Evolutionary conservation across 1,284 basidiomycete species (phyloP).

Genomic region (Leucoagaricus sp.): DNA sequence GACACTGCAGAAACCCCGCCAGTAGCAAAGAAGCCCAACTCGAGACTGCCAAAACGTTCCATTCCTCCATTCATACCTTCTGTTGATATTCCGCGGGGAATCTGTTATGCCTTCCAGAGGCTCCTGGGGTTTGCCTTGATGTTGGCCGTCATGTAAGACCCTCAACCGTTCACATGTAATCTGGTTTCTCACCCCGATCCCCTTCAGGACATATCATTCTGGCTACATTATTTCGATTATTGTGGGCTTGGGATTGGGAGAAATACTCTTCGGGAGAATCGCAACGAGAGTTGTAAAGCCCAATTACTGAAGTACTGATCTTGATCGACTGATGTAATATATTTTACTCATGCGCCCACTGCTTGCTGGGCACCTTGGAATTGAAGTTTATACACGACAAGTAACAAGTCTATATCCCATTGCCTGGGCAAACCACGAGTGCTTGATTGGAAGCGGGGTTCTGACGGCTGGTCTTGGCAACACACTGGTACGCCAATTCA

Average conservation of each 20-base stretch:
- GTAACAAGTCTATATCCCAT: no score
- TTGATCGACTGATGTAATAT: neutral
- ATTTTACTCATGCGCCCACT: neutral
- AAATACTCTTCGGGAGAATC: slow-evolving; percentile 64
- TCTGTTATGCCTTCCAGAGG: slow-evolving; percentile 57
- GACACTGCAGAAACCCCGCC: neutral
- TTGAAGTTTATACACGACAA: no score
- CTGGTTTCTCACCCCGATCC: slow-evolving; percentile 11
- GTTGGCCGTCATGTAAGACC: slow-evolving; percentile 70
- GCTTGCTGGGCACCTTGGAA: neutral
- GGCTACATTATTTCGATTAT: slow-evolving; percentile 68
- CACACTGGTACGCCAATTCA: no score
- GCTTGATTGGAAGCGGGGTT: no score
- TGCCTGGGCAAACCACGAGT: no score
- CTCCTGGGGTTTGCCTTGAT: slow-evolving; percentile 62
- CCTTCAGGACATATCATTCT: slow-evolving; percentile 69
- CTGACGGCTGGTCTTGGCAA: no score
- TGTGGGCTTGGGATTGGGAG: slow-evolving; percentile 63
- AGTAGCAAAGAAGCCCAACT: neutral
- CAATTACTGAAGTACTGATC: neutral
- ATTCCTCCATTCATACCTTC: slow-evolving; percentile 58
- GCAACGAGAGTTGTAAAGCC: slow-evolving; percentile 19
- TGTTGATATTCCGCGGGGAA: slow-evolving; percentile 65
- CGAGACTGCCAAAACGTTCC: slow-evolving; percentile 25
- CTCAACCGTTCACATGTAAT: neutral